Percentiles rank a stretch among this genome's conserved stretches.
Conservation (phyloP, 164 flowering plant genomes). For the Kalanchoe fedtschenkoi region DNA sequence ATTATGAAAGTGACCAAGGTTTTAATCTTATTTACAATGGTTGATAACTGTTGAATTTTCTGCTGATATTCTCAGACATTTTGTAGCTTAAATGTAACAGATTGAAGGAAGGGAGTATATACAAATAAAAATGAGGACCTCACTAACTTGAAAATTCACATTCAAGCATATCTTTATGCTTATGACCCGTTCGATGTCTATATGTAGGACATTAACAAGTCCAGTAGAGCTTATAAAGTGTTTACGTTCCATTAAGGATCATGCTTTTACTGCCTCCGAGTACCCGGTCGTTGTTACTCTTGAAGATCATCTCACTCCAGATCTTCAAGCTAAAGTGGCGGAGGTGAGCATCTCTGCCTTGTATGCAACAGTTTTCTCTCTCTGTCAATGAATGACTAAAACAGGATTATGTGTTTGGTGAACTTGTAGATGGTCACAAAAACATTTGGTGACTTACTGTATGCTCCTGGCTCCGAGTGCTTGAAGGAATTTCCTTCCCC, state of each 20-base stretch:
- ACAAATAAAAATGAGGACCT: too few relatives aligned
- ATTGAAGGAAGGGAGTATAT: too few relatives aligned
- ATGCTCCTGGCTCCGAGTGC: conserved; percentile 43
- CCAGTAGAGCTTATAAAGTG: conserved; percentile 55
- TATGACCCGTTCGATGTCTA: background rate
- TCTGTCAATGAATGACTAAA: background rate
- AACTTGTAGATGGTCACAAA: conserved; percentile 45
- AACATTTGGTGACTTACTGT: conserved; percentile 54
- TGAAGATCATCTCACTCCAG: conserved; percentile 65
- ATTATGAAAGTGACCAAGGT: too few relatives aligned
- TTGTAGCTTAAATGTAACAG: background rate
- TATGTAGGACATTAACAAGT: conserved; percentile 49
- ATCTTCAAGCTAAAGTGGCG: conserved; percentile 74
- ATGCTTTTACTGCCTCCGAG: conserved; percentile 57
- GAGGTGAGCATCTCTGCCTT: conserved; percentile 20
- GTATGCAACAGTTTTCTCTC: background rate
- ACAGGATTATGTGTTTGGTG: background rate
- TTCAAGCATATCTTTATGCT: background rate
- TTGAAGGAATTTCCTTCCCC: conserved; percentile 66
- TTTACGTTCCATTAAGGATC: conserved; percentile 49
- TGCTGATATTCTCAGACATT: background rate
- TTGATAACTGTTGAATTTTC: background rate
- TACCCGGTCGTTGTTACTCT: conserved; percentile 66
- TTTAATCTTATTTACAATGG: too few relatives aligned
- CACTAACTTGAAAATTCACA: too few relatives aligned